phyloP scores from a whole-genome alignment of 305 asterid genomes.

The Lippia alba region DNA sequence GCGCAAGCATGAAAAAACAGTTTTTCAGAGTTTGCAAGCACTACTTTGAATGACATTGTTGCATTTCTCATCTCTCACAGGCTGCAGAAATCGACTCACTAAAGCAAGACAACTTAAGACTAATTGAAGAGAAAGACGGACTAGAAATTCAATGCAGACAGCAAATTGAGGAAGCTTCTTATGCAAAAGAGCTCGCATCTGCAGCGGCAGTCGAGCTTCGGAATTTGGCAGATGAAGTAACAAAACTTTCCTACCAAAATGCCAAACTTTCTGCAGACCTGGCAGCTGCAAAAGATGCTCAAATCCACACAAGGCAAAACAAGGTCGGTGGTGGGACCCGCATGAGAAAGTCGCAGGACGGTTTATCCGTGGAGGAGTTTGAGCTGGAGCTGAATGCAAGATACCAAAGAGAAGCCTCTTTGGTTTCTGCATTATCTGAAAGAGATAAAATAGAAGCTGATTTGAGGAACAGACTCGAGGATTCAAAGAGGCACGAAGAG shows the following conservation, averaged over 20 bases:
- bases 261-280: constrained; percentile 67
- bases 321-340: constrained; percentile 35
- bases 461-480: constrained; percentile 72
- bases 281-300: constrained; percentile 50
- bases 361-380: constrained; percentile 64
- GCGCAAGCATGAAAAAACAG: constrained; percentile 55
- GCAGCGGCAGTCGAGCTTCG: constrained; percentile 91
- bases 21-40: no score
- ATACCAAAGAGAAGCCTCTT: constrained; percentile 79
- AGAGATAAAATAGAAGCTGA: constrained; percentile 79
- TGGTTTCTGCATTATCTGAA: constrained; percentile 82
- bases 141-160: constrained; percentile 63
- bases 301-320: constrained; percentile 47
- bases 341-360: constrained; percentile 47
- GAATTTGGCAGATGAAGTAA: constrained; percentile 82
- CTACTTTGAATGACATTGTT: constrained; percentile 12
- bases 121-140: constrained; percentile 64
- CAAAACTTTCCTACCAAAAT: constrained; percentile 78
- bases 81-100: constrained; percentile 80
- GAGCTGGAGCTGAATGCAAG: constrained; percentile 68
- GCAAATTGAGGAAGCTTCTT: constrained; percentile 72
- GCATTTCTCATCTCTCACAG: constrained; percentile 42
- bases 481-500: constrained; percentile 68
- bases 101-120: constrained; percentile 67
- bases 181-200: constrained; percentile 84